phyloP scores from a whole-genome alignment of 2,329 filamentous ascomycete genomes.

The Dothiorella sarmentorum region DNA sequence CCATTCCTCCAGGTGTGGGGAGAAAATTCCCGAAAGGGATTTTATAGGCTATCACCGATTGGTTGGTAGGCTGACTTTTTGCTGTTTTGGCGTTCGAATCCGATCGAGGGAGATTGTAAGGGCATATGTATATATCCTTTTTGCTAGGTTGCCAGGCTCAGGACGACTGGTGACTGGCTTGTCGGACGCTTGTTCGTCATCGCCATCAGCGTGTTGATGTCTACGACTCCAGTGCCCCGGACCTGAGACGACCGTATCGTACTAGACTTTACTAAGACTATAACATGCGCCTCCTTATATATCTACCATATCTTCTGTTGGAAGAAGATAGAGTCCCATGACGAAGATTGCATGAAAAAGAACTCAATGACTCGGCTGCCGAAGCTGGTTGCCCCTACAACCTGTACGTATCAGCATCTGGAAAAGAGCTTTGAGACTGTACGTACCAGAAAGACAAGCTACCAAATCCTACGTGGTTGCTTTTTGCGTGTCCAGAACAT shows the following conservation, averaged over 20 bases:
- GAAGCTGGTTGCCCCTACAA: not conserved
- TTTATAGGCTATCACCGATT: too few species aligned
- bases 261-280: constrained; percentile 41
- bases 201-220: too few species aligned
- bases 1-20: too few species aligned
- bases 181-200: too few species aligned
- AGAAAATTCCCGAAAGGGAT: too few species aligned
- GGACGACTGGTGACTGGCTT: too few species aligned
- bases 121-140: too few species aligned
- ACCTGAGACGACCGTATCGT: constrained; percentile 36
- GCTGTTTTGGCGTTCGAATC: too few species aligned
- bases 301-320: constrained; percentile 39
- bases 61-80: too few species aligned
- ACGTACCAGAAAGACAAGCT: constrained; percentile 35
- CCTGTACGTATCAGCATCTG: not conserved
- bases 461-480: constrained; percentile 46
- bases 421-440: too few species aligned
- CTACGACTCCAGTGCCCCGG: constrained; percentile 39
- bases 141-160: too few species aligned
- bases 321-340: constrained; percentile 34
- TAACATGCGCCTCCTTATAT: constrained; percentile 38
- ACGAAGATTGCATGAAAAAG: constrained; percentile 37
- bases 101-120: too few species aligned
- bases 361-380: constrained; percentile 17
- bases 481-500: constrained; percentile 50